phyloP scores from a whole-genome alignment of 2,329 filamentous ascomycete genomes.

The Chaetomiaceae sp. region DNA sequence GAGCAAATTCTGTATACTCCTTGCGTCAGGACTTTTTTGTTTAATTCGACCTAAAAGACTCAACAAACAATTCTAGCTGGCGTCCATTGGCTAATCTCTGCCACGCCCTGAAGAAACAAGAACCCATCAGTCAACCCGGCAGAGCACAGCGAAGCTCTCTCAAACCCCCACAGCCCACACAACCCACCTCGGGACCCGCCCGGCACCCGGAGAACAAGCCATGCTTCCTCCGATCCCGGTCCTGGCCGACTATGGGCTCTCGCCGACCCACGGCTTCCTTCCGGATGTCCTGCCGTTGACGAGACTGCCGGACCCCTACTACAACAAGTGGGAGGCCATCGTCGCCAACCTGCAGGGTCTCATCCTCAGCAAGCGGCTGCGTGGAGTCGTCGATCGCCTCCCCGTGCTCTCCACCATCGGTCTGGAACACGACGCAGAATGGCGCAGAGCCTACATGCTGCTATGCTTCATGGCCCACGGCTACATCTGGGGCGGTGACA shows the following conservation, averaged over 20 bases:
- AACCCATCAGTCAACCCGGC: too few species aligned
- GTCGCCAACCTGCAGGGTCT: conserved; percentile 80
- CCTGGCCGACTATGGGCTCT: conserved; percentile 75
- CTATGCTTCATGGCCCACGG: conserved; percentile 88
- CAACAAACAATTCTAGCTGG: neutral
- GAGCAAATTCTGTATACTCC: conserved; percentile 55
- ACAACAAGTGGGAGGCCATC: conserved; percentile 89
- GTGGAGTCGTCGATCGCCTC: conserved; percentile 71
- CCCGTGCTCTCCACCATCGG: conserved; percentile 78
- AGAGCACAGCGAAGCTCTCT: too few species aligned
- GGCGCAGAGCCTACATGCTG: conserved; percentile 87
- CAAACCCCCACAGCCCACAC: too few species aligned
- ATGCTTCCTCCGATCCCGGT: conserved; percentile 59
- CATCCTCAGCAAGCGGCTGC: conserved; percentile 77
- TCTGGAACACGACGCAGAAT: conserved; percentile 80
- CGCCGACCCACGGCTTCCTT: conserved; percentile 77
- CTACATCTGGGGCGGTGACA: conserved; percentile 93
- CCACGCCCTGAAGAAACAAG: neutral
- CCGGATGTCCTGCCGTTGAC: conserved; percentile 75
- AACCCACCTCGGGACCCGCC: too few species aligned
- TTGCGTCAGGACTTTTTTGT: conserved; percentile 52
- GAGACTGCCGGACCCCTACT: conserved; percentile 81
- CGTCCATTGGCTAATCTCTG: conserved; percentile 4
- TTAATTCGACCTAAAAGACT: conserved; percentile 14
- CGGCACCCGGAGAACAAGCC: too few species aligned